Base-by-base conservation (phyloP, 768 basidiomycete genomes). In the Lactarius quietus region DNA sequence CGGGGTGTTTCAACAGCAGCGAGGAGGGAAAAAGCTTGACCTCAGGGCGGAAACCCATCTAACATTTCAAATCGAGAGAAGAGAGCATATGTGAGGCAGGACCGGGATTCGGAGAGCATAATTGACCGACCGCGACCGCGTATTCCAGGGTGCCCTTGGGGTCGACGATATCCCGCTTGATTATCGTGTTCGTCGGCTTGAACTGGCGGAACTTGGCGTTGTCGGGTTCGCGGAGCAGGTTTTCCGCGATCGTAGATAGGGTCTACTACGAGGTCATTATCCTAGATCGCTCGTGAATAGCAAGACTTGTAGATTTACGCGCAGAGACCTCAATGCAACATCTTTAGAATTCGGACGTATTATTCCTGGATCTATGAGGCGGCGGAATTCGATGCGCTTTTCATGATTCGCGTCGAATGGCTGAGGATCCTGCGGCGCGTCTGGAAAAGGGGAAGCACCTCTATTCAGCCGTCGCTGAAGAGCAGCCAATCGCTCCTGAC, bases 291-390 rank as follows among this genome's bases (percentile, higher is more conserved):
- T 69, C 52, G 61, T 63, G 64, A 66, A 69, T 51, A 61, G 18
- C 58, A 15, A 45, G 55, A 56, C 68, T 59, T 62, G 3, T 69
- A 28, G 64, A 64, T 41, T 70, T 81, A 87, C 92, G 81, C 85
- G 85, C 69, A 93, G 76, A 62, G 89, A 82, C 63, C 82, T 80
- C 68, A 83, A 73, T 1, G 87, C 86, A 60, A 83, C 78, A 57
- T 82, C 82, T 67, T 82, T 83, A 15, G 86, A 74, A 73, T 92
- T 92, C 6, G 84, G 88, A 3, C 92, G 83, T 58, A 83, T 71
- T 70, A 93, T 92, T 17, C 89, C 90, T 53, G 90, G 90, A 70
- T 93, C 89, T 65, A 93, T 82, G 65, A 93, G 78, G 43, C 92
- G 80, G 52, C 92, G 82, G 74, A 93, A 92, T 62, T 79, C 78